Evolutionary conservation across 148 eudicot species (phyloP), one percentile per base, ranked within the genome.

Genomic region (Salicornia ramosissima): DNA sequence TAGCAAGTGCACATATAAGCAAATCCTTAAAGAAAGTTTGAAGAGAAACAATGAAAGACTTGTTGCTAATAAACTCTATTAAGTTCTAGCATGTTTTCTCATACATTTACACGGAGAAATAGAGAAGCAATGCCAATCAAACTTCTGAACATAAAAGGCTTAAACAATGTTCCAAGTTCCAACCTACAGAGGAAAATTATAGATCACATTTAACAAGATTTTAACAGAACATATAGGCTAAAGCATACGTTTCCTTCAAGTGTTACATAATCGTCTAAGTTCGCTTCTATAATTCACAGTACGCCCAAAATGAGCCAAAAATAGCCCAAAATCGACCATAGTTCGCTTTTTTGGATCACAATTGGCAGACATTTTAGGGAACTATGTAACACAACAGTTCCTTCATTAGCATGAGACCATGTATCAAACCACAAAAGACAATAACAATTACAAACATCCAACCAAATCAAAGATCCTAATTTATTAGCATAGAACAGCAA

Each of bases 381-480:
- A n/a, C n/a, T n/a, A n/a, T n/a, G n/a, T n/a, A n/a, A n/a, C n/a
- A n/a, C n/a, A n/a, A n/a, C n/a, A n/a, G n/a, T n/a, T n/a, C n/a
- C n/a, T n/a, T n/a, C n/a, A n/a, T n/a, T n/a, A 33, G 16, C 18
- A 13, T 24, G 49, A 10, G 25, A 52, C 14, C 18, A 10, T 2
- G 21, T 36, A 8, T 8, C 40, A 3, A 36, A 8, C 6, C 47
- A 28, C 64, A 57, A 39, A 25, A 14, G 18, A 43, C 28, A 10
- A 24, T 0, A 4, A 40, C 6, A 8, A 52, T 49, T n/a, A 7
- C 29, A 47, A 31, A 36, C 45, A 67, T 18, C 16, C 5, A 34
- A 64, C 18, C 50, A 57, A 15, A 47, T 22, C 9, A 66, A 21
- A 59, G 68, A 39, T n/a, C n/a, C n/a, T n/a, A n/a, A n/a, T n/a